A percentile compares a stretch with the other conserved stretches of the same genome.
Conservation (phyloP, 2,329 filamentous ascomycete species). For the Fusarium chlamydosporum region DNA sequence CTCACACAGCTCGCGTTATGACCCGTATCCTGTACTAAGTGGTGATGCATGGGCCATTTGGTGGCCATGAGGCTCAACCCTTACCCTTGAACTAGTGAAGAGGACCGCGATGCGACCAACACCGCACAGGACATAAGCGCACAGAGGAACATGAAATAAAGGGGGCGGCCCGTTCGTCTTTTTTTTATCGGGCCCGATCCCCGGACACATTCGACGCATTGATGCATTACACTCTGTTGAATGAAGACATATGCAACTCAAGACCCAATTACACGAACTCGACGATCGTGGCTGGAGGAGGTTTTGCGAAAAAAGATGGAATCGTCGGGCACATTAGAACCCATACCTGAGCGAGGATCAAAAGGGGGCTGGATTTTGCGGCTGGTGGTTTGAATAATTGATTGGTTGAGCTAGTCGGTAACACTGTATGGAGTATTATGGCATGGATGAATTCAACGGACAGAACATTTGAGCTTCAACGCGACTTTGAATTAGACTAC, state of each 20-base stretch:
- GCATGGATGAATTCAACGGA: conserved; percentile 44
- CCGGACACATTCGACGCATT: conserved; percentile 39
- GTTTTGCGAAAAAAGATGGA: conserved; percentile 27
- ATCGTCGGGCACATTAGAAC: conserved; percentile 18
- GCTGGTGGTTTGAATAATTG: conserved; percentile 36
- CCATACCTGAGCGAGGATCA: conserved; percentile 30
- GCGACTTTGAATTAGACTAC: conserved; percentile 36
- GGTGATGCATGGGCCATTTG: conserved; percentile 21
- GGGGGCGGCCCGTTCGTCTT: conserved; percentile 36
- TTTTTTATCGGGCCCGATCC: conserved; percentile 37
- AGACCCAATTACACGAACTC: conserved; percentile 23
- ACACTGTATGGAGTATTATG: conserved; percentile 45
- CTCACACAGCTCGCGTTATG: conserved; percentile 59
- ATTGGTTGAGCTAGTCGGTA: conserved; percentile 40
- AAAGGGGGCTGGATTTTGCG: conserved; percentile 46
- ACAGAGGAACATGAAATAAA: conserved; percentile 36
- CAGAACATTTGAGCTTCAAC: conserved; percentile 43
- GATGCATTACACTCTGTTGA: conserved; percentile 37
- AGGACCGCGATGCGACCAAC: conserved; percentile 37
- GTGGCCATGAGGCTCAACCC: conserved; percentile 33
- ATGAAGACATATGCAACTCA: conserved; percentile 24
- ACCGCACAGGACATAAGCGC: conserved; percentile 27
- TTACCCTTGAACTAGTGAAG: conserved; percentile 33
- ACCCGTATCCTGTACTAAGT: conserved; percentile 64
- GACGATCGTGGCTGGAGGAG: conserved; percentile 30